Conservation (phyloP, 768 basidiomycete species). For the Russula abietina region DNA sequence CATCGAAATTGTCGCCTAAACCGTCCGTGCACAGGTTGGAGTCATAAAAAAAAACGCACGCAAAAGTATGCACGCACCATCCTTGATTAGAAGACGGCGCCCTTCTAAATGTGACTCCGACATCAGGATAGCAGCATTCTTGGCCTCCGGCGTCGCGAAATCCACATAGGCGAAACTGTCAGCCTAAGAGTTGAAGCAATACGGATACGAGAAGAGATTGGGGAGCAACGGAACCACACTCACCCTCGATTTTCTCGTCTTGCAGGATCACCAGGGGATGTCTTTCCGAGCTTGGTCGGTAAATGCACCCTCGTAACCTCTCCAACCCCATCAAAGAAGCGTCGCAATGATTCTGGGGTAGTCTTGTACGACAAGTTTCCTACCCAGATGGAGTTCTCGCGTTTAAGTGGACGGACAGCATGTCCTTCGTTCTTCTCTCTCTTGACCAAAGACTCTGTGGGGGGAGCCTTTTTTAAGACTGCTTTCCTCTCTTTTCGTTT, state of each 20-base stretch:
- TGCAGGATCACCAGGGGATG: constrained; percentile 33
- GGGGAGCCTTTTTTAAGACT: constrained; percentile 28
- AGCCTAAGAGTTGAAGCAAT: not conserved
- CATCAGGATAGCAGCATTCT: constrained; percentile 65
- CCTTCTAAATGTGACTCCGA: constrained; percentile 83
- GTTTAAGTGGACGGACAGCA: constrained; percentile 36
- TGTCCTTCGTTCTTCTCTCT: constrained; percentile 36
- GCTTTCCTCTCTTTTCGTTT: constrained; percentile 56
- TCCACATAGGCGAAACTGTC: constrained; percentile 94
- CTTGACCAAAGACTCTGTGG: constrained; percentile 28
- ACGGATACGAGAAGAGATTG: constrained; percentile 8
- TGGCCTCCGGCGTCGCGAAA: constrained; percentile 72
- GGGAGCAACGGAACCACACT: constrained; percentile 37
- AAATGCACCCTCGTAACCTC: constrained; percentile 79
- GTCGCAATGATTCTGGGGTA: constrained; percentile 59
- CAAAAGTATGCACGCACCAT: constrained; percentile 56
- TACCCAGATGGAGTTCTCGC: constrained; percentile 90
- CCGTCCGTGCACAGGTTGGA: too few species aligned
- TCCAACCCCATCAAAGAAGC: constrained; percentile 65
- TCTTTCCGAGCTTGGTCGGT: constrained; percentile 64
- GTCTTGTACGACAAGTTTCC: constrained; percentile 93
- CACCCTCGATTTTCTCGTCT: constrained; percentile 76
- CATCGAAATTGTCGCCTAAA: constrained; percentile 67
- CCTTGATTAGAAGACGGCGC: constrained; percentile 87
- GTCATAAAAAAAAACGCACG: too few species aligned